These are phyloP conservation scores for Cicer chorassanicum DNA, from an alignment of 306 rosid species.

Conservation along the genomic window DNA sequence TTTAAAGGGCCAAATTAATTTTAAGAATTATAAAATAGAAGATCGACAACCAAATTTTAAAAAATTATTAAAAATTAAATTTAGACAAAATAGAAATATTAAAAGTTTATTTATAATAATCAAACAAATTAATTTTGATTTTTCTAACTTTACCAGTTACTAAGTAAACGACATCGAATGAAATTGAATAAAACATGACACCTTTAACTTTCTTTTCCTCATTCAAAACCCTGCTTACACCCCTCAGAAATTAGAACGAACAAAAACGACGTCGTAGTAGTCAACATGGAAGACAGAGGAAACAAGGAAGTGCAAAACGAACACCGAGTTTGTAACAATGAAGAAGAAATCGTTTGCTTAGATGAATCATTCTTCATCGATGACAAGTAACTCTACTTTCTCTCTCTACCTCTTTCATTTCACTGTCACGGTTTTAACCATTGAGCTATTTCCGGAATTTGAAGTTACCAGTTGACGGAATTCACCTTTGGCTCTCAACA, in stretches of 20 bases:
- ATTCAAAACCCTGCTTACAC: background rate
- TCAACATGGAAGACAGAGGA: conserved; percentile 43
- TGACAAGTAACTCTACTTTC: conserved; percentile 60
- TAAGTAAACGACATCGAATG: background rate
- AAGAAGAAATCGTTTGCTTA: conserved; percentile 75
- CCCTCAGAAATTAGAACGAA: background rate
- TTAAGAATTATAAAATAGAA: too few species aligned
- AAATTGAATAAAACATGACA: background rate
- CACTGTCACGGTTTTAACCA: conserved; percentile 10
- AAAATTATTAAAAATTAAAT: too few species aligned
- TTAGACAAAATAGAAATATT: too few species aligned
- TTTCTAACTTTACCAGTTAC: too few species aligned
- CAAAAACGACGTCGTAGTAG: conserved; percentile 29
- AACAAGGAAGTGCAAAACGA: conserved; percentile 21
- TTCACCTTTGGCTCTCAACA: conserved; percentile 85
- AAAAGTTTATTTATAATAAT: too few species aligned
- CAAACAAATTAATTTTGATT: too few species aligned
- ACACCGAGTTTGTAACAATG: conserved; percentile 43
- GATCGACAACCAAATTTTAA: too few species aligned
- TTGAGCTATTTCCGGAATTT: conserved; percentile 18
- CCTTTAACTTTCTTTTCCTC: background rate
- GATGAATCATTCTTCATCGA: conserved; percentile 76
- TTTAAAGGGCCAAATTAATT: too few species aligned
- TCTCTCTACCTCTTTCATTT: conserved; percentile 11
- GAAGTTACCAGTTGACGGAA: conserved; percentile 78